These are phyloP conservation scores for Tylopilus sp. DNA, from an alignment of 1,284 basidiomycete genomes.

Conservation along the genomic window DNA sequence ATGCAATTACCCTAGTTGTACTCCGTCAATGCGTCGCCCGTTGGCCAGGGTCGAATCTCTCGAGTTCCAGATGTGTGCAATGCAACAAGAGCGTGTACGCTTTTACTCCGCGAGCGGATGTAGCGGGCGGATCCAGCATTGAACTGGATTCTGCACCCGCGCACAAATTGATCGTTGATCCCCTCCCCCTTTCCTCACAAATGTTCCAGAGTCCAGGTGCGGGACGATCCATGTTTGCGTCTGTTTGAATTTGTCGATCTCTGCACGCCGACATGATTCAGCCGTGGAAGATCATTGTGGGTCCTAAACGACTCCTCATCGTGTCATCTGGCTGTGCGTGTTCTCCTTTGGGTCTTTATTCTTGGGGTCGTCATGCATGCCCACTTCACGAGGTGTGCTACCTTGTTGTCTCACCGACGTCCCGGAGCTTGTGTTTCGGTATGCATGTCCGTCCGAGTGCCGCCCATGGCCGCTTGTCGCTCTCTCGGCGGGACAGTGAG, in stretches of 20 bases:
- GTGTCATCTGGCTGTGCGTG: slow-evolving; percentile 25
- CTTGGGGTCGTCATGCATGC: slow-evolving; percentile 15
- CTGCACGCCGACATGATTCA: slow-evolving; percentile 11
- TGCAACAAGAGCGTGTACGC: slow-evolving; percentile 20
- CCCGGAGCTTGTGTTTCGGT: background rate
- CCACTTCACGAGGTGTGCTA: slow-evolving; percentile 18
- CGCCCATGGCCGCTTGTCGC: slow-evolving; percentile 1
- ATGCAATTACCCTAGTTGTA: slow-evolving; percentile 6
- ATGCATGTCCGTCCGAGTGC: slow-evolving; percentile 1
- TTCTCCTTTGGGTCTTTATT: slow-evolving; percentile 20
- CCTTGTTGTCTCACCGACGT: slow-evolving; percentile 7
- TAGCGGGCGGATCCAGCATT: slow-evolving; percentile 15
- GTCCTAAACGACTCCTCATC: slow-evolving; percentile 4
- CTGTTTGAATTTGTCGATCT: slow-evolving; percentile 25
- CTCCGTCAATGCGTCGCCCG: slow-evolving; percentile 8
- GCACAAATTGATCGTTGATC: slow-evolving; percentile 3
- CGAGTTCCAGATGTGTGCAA: slow-evolving; percentile 7
- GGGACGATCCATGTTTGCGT: slow-evolving; percentile 5
- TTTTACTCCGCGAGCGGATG: slow-evolving; percentile 13
- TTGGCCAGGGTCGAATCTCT: slow-evolving; percentile 21
- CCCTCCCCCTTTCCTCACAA: slow-evolving; percentile 1
- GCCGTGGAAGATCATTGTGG: slow-evolving; percentile 7
- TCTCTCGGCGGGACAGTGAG: background rate
- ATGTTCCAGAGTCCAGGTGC: slow-evolving; percentile 4
- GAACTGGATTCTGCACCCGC: slow-evolving; percentile 1